Conservation (phyloP, 441 rosid genomes). For the Erodium trifolium region DNA sequence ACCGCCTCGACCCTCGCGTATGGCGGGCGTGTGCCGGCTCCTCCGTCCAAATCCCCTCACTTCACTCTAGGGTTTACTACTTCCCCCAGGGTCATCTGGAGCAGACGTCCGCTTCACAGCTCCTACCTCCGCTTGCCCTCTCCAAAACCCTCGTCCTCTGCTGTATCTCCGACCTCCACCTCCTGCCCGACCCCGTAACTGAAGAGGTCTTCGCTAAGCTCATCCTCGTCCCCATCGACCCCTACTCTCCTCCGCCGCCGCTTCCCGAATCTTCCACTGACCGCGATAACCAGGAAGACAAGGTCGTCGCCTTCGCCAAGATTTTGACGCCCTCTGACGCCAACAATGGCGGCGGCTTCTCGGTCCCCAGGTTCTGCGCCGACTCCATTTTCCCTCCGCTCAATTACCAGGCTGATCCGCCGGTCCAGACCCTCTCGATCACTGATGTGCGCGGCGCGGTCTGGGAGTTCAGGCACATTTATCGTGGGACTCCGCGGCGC, state of each 20-base stretch:
- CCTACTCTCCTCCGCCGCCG: slow-evolving; percentile 28
- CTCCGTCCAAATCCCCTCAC: slow-evolving; percentile 83
- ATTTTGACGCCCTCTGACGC: slow-evolving; percentile 70
- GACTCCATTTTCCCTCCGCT: slow-evolving; percentile 86
- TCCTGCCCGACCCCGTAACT: slow-evolving; percentile 74
- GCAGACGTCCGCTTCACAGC: slow-evolving; percentile 45
- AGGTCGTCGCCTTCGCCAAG: slow-evolving; percentile 81
- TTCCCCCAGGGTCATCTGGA: slow-evolving; percentile 97
- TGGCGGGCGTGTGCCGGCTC: slow-evolving; percentile 99
- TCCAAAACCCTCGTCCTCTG: slow-evolving; percentile 48
- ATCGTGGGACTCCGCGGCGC: slow-evolving; percentile 90
- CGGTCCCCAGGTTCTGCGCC: slow-evolving; percentile 94
- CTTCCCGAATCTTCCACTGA: slow-evolving; percentile 16
- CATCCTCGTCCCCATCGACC: slow-evolving; percentile 43
- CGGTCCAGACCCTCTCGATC: slow-evolving; percentile 83
- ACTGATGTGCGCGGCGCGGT: slow-evolving; percentile 82
- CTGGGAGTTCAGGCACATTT: slow-evolving; percentile 95
- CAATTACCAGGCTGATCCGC: slow-evolving; percentile 80
- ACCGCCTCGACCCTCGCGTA: slow-evolving; percentile 67
- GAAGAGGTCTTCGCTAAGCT: slow-evolving; percentile 84
- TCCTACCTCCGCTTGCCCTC: slow-evolving; percentile 36
- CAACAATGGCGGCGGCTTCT: slow-evolving; percentile 95
- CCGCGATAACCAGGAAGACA: slow-evolving; percentile 16
- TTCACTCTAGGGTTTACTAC: slow-evolving; percentile 66
- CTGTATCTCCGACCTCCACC: slow-evolving; percentile 54